A percentile compares a stretch with the other conserved stretches of the same genome.
Evolutionary conservation across 2,329 filamentous ascomycete genomes (phyloP).

Genomic region (Verticillium albo-atrum): DNA sequence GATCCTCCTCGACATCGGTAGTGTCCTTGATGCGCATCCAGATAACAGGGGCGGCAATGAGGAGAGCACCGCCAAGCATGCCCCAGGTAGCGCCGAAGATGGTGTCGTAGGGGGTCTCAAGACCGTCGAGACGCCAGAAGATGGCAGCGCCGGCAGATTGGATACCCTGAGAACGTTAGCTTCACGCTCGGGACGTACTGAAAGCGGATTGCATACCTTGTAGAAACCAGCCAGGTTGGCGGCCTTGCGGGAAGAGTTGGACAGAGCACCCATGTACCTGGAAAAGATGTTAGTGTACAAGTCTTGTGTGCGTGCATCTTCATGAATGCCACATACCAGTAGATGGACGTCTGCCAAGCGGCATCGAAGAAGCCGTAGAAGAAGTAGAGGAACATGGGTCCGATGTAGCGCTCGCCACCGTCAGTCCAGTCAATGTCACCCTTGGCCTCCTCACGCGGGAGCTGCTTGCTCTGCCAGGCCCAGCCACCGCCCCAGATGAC

Average conservation of each 20-base stretch:
- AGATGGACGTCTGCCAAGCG: conserved; percentile 83
- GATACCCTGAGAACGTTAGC: conserved; percentile 40
- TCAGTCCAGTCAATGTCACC: conserved; percentile 60
- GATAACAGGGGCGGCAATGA: conserved; percentile 77
- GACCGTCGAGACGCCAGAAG: conserved; percentile 65
- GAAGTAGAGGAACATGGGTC: conserved; percentile 84
- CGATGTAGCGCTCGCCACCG: conserved; percentile 55
- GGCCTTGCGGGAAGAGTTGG: conserved; percentile 86
- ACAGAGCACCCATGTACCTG: conserved; percentile 87
- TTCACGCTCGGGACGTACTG: not conserved
- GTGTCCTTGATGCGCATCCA: conserved; percentile 75
- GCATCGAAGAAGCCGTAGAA: conserved; percentile 90
- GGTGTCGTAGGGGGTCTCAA: conserved; percentile 59
- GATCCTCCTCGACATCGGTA: conserved; percentile 75
- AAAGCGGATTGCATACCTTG: conserved; percentile 41
- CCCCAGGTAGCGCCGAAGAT: conserved; percentile 73
- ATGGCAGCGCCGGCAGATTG: conserved; percentile 83
- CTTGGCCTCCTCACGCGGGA: conserved; percentile 31
- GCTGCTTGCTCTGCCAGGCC: conserved; percentile 65
- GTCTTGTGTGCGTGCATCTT: conserved; percentile 49
- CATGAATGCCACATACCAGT: conserved; percentile 71
- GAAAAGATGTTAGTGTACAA: conserved; percentile 29
- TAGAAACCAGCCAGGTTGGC: conserved; percentile 91
- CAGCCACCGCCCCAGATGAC: conserved; percentile 80
- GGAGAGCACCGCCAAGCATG: conserved; percentile 65